Conservation (phyloP, 2,329 filamentous ascomycete species). For the Aphanoascus verrucosus region DNA sequence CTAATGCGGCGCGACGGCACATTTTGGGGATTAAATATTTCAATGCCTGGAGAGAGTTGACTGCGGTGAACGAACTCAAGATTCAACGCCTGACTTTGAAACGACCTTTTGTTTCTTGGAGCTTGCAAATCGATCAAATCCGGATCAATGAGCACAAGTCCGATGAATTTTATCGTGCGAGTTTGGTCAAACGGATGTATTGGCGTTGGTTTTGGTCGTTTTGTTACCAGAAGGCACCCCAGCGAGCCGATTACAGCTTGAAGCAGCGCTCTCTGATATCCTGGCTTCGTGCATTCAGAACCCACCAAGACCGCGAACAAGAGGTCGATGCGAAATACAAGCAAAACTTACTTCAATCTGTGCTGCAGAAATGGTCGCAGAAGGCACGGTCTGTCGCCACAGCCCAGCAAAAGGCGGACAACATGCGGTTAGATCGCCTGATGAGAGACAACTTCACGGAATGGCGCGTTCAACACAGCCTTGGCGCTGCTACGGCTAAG, state of each 20-base stretch:
- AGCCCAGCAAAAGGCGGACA: constrained; percentile 25
- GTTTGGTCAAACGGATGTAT: constrained; percentile 27
- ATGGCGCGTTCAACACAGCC: constrained; percentile 34
- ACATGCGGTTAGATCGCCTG: constrained; percentile 25
- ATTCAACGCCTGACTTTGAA: constrained; percentile 42
- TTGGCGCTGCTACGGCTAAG: constrained; percentile 34
- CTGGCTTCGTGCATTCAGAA: constrained; percentile 33
- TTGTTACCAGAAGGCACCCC: constrained; percentile 35
- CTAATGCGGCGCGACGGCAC: constrained; percentile 57
- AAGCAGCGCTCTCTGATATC: constrained; percentile 33
- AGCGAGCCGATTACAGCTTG: constrained; percentile 33
- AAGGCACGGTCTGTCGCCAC: constrained; percentile 23
- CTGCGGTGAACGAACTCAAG: constrained; percentile 48
- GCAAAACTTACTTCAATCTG: constrained; percentile 21
- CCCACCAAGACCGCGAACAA: constrained; percentile 30
- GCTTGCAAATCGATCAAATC: constrained; percentile 31
- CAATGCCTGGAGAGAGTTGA: constrained; percentile 57
- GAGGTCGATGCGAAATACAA: constrained; percentile 29
- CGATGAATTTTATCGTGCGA: constrained; percentile 22
- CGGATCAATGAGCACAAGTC: constrained; percentile 29
- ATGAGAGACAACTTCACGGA: constrained; percentile 31
- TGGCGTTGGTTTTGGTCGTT: constrained; percentile 38
- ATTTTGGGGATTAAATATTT: constrained; percentile 60
- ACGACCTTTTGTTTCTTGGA: constrained; percentile 48
- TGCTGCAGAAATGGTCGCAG: constrained; percentile 29